Conservation (phyloP, 2,329 filamentous ascomycete genomes). For the Triangularia setosa region DNA sequence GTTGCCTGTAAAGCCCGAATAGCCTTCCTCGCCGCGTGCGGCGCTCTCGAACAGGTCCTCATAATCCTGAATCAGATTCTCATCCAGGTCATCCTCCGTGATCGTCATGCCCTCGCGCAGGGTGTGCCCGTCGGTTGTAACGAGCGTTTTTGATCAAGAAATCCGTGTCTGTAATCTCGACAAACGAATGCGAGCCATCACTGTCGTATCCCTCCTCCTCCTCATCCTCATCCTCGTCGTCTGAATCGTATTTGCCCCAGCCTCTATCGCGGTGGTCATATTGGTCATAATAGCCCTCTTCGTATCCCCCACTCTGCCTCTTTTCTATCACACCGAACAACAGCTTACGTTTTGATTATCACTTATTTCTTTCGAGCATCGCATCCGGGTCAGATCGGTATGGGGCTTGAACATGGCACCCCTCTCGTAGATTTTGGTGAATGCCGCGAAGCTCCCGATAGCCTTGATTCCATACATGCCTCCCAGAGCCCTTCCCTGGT, state of each 20-base stretch:
- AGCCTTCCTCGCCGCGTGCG: conserved; percentile 21
- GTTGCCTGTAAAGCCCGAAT: conserved; percentile 30
- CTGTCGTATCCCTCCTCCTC: neutral
- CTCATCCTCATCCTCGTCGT: conserved; percentile 5
- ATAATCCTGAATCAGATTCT: neutral
- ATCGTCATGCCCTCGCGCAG: conserved; percentile 10
- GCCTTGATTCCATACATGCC: neutral
- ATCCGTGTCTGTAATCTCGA: conserved; percentile 7
- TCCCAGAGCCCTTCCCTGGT: neutral
- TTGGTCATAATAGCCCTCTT: neutral
- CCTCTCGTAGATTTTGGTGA: conserved; percentile 40
- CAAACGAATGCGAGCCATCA: conserved; percentile 15
- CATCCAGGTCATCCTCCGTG: neutral
- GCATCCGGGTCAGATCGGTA: conserved; percentile 31
- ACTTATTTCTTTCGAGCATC: conserved; percentile 27
- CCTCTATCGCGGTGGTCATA: conserved; percentile 1
- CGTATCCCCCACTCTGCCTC: conserved; percentile 22
- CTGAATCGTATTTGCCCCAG: neutral
- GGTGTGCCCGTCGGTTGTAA: conserved; percentile 27
- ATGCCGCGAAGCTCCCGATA: conserved; percentile 8
- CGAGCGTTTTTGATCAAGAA: conserved; percentile 26
- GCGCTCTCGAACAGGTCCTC: conserved; percentile 4
- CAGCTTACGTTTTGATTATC: conserved; percentile 29
- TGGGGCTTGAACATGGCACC: conserved; percentile 47
- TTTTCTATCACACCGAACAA: conserved; percentile 34